These are phyloP conservation scores for Penicillium waksmanii DNA, from an alignment of 495 filamentous ascomycete species.

Conservation along the genomic window DNA sequence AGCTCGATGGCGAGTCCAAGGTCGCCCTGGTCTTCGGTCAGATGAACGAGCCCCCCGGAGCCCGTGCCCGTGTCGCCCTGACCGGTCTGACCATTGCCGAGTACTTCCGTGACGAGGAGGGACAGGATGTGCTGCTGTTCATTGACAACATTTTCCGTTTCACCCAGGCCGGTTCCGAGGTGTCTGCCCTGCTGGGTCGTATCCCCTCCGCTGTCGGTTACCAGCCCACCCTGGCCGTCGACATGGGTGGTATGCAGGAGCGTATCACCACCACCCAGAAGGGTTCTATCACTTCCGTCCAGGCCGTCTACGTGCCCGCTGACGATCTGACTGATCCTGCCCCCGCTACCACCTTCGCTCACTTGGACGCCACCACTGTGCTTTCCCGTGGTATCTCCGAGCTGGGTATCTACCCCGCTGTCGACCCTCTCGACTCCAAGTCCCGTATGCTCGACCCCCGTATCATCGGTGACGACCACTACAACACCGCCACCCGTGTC, in stretches of 20 bases:
- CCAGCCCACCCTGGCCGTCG: conserved; percentile 98
- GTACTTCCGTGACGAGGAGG: conserved; percentile 97
- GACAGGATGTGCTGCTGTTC: conserved; percentile 98
- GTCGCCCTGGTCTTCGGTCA: conserved; percentile 99
- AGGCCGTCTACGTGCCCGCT: conserved; percentile 99
- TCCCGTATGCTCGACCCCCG: conserved; percentile 99
- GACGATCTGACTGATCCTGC: conserved; percentile 99
- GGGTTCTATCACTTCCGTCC: conserved; percentile 99
- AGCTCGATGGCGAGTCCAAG: conserved; percentile 99
- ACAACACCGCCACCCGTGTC: conserved; percentile 89
- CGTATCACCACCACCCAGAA: conserved; percentile 99
- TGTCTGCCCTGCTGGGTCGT: conserved; percentile 99
- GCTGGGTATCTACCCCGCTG: conserved; percentile 99
- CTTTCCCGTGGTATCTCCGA: conserved; percentile 99
- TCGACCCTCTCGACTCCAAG: conserved; percentile 99
- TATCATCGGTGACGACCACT: conserved; percentile 97
- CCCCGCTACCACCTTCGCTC: conserved; percentile 98
- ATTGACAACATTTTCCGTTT: conserved; percentile 99
- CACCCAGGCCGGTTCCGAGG: conserved; percentile 99
- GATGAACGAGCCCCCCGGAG: conserved; percentile 99
- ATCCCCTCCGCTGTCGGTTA: conserved; percentile 99
- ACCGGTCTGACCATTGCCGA: conserved; percentile 90
- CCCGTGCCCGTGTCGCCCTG: conserved; percentile 98
- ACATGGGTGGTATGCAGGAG: conserved; percentile 99
- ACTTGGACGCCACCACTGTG: conserved; percentile 99